Conservation (phyloP, 2,329 filamentous ascomycete genomes). For the Apiospora kogelbergensis region DNA sequence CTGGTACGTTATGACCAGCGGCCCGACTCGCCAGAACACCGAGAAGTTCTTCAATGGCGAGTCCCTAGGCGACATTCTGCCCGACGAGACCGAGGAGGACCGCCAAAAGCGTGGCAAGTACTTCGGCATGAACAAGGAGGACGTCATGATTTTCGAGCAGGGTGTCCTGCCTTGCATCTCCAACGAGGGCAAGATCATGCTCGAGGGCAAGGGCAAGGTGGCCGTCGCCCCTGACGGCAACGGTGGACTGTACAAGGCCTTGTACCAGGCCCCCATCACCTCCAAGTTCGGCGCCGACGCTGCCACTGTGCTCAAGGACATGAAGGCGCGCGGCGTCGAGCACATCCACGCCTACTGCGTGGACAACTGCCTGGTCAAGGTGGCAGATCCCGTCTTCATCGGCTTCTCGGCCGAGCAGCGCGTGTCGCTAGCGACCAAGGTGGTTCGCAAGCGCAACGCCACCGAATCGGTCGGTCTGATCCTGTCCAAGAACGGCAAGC, state of each 20-base stretch:
- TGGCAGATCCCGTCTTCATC: slow-evolving; percentile 95
- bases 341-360: slow-evolving; percentile 98
- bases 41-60: slow-evolving; percentile 74
- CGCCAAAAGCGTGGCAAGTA: slow-evolving; percentile 46
- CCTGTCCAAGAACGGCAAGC: slow-evolving; percentile 90
- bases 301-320: slow-evolving; percentile 79
- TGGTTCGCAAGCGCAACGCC: slow-evolving; percentile 96
- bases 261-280: slow-evolving; percentile 42
- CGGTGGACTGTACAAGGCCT: slow-evolving; percentile 91
- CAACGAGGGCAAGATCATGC: slow-evolving; percentile 94
- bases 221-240: slow-evolving; percentile 97
- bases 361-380: slow-evolving; percentile 98
- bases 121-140: slow-evolving; percentile 83
- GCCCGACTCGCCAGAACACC: slow-evolving; percentile 88
- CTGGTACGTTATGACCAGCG: slow-evolving; percentile 99
- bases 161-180: slow-evolving; percentile 95
- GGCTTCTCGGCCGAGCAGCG: slow-evolving; percentile 86
- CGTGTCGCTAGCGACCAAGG: slow-evolving; percentile 97
- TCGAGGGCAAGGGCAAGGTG: slow-evolving; percentile 87
- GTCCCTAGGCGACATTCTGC: slow-evolving; percentile 26
- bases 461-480: slow-evolving; percentile 96
- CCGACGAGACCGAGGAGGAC: slow-evolving; percentile 63
- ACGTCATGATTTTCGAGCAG: slow-evolving; percentile 94
- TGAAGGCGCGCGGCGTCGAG: slow-evolving; percentile 84
- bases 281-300: slow-evolving; percentile 45